Evolutionary conservation across 208 protist species (phyloP).

Genomic region (Plasmodiophora brassicae): DNA sequence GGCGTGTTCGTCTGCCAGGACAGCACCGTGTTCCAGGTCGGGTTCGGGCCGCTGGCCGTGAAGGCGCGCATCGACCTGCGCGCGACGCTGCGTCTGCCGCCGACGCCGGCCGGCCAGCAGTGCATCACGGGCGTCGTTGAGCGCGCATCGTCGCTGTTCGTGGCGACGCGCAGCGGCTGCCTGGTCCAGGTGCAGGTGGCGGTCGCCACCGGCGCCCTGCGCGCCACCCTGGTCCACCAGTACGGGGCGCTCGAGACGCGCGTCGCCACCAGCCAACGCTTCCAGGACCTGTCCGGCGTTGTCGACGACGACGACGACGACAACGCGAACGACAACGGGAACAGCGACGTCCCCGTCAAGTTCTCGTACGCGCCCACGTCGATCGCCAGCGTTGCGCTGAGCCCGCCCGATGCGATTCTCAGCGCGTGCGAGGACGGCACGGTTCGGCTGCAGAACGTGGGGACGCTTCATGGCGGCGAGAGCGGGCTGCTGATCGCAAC

Average conservation of each 20-base stretch:
- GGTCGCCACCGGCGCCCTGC: neutral
- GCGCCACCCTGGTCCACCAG: neutral
- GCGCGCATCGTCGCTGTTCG: neutral
- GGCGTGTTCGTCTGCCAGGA: no score
- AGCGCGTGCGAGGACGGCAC: neutral
- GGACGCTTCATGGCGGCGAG: neutral
- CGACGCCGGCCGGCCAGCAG: neutral
- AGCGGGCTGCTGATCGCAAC: neutral
- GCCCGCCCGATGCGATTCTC: neutral
- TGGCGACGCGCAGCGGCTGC: neutral
- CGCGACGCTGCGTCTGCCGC: neutral
- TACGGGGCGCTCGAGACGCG: neutral
- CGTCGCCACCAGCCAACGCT: neutral
- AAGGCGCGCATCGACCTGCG: neutral
- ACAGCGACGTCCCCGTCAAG: neutral
- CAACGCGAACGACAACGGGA: neutral
- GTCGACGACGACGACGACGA: neutral
- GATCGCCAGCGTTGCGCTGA: neutral
- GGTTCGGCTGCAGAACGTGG: neutral
- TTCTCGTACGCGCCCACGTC: slow-evolving; percentile 15
- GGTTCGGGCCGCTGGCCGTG: no score
- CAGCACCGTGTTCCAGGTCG: no score
- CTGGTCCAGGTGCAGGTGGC: neutral
- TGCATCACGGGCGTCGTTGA: neutral
- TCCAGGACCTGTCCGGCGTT: neutral